These are phyloP conservation scores for Mucor indicus DNA, from an alignment of 371 early-diverging fungal genomes.

Conservation along the genomic window DNA sequence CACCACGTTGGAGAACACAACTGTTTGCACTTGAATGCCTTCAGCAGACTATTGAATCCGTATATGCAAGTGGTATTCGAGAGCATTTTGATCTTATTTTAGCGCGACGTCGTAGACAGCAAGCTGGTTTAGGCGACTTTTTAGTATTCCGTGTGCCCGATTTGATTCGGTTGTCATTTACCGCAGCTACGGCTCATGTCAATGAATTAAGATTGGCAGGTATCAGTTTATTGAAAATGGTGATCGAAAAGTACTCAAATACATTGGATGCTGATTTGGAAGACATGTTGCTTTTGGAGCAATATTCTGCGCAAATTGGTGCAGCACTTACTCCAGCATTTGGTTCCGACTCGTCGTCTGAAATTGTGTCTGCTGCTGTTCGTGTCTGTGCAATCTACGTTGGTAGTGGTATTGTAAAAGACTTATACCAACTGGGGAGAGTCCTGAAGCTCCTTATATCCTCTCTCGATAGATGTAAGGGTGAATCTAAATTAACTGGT, in stretches of 20 bases:
- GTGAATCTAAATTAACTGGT: constrained; percentile 50
- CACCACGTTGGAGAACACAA: constrained; percentile 90
- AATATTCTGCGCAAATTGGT: constrained; percentile 89
- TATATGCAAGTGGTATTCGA: constrained; percentile 51
- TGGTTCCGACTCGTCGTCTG: constrained; percentile 71
- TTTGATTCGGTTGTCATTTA: constrained; percentile 82
- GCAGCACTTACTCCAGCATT: constrained; percentile 89
- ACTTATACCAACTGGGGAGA: constrained; percentile 71
- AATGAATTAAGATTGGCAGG: constrained; percentile 80
- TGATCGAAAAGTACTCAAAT: constrained; percentile 66
- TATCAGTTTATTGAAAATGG: constrained; percentile 65
- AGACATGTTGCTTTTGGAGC: constrained; percentile 77
- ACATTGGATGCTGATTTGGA: constrained; percentile 81
- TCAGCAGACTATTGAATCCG: constrained; percentile 61
- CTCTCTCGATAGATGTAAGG: constrained; percentile 70
- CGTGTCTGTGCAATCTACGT: constrained; percentile 83
- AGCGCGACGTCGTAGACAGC: constrained; percentile 58
- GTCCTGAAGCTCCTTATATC: constrained; percentile 70
- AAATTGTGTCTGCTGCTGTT: constrained; percentile 77
- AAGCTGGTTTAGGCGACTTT: constrained; percentile 64
- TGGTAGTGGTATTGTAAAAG: constrained; percentile 81
- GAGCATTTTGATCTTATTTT: constrained; percentile 72
- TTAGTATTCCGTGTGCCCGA: constrained; percentile 78
- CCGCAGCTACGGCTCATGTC: constrained; percentile 81
- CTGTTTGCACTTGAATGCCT: constrained; percentile 79